Conservation (phyloP, 495 filamentous ascomycete genomes). For the Tuber borchii region DNA sequence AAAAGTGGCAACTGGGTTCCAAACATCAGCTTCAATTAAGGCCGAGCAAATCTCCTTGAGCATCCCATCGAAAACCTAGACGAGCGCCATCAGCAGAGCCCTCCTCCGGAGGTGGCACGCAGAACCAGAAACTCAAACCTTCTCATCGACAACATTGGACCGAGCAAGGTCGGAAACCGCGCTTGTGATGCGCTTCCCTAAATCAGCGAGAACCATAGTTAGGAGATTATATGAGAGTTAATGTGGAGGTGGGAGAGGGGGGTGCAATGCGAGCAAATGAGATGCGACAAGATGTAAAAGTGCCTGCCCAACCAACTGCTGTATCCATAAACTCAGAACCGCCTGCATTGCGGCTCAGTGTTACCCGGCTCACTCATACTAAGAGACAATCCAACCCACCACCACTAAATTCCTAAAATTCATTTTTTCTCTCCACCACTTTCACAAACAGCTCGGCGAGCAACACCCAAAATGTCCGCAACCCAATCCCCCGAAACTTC, state of each 20-base stretch:
- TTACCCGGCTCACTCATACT: conserved; percentile 19
- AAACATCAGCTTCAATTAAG: conserved; percentile 78
- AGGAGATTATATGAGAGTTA: conserved; percentile 4
- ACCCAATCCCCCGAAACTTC: conserved; percentile 19
- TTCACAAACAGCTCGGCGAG: conserved; percentile 2
- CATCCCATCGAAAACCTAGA: conserved; percentile 92
- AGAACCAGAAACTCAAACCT: conserved; percentile 52
- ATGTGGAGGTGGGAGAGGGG: conserved; percentile 30
- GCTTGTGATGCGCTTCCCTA: conserved; percentile 95
- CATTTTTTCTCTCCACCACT: conserved; percentile 8
- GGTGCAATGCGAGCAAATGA: conserved; percentile 10
- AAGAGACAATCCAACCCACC: background rate
- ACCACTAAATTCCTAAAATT: background rate
- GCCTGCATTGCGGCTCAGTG: conserved; percentile 17
- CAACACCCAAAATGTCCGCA: conserved; percentile 20
- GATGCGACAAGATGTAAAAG: conserved; percentile 13
- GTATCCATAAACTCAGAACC: conserved; percentile 7
- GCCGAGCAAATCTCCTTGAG: conserved; percentile 93
- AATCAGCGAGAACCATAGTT: conserved; percentile 95
- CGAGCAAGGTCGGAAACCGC: conserved; percentile 90
- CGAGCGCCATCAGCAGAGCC: conserved; percentile 15
- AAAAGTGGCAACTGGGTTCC: background rate
- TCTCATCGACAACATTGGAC: conserved; percentile 88
- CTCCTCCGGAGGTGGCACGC: conserved; percentile 15
- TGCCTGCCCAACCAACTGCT: conserved; percentile 19